A percentile compares a stretch with the other conserved stretches of the same genome.
phyloP scores from a whole-genome alignment of 768 basidiomycete species.

The Lyophyllum atratum region DNA sequence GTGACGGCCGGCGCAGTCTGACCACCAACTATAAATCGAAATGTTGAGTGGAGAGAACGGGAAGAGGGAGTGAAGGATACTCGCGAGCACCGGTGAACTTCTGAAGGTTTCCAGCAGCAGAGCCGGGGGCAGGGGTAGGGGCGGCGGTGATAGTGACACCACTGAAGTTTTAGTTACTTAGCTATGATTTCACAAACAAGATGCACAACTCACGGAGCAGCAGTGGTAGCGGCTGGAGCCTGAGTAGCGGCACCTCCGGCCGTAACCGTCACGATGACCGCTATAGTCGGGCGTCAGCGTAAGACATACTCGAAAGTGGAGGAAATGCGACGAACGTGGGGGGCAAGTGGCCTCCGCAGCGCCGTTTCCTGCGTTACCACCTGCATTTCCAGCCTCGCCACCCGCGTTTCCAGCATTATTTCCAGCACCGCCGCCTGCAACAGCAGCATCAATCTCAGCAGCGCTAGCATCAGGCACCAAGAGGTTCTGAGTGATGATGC shows the following conservation, averaged over 20 bases:
- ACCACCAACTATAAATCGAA: constrained; percentile 40
- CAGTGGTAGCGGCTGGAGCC: constrained; percentile 14
- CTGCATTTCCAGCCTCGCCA: background rate
- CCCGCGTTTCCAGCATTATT: background rate
- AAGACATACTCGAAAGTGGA: background rate
- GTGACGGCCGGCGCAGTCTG: constrained; percentile 43
- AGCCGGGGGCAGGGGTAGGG: constrained; percentile 11
- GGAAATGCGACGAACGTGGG: constrained; percentile 9
- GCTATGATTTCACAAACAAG: background rate
- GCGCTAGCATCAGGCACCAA: constrained; percentile 56
- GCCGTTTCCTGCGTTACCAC: background rate
- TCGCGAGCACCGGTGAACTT: constrained; percentile 51
- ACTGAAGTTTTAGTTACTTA: background rate
- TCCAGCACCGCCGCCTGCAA: constrained; percentile 28
- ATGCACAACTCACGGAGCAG: constrained; percentile 9
- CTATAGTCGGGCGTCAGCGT: constrained; percentile 6
- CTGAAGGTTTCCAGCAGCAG: constrained; percentile 43
- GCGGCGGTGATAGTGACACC: constrained; percentile 19
- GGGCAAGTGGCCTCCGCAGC: constrained; percentile 11
- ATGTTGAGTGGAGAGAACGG: background rate
- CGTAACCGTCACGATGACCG: constrained; percentile 26
- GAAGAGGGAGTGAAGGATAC: constrained; percentile 15
- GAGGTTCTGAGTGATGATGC: constrained; percentile 65
- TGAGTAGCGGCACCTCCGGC: constrained; percentile 13
- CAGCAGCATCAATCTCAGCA: constrained; percentile 59